Percentiles rank a stretch among this genome's conserved stretches.
phyloP scores from a whole-genome alignment of 2,329 filamentous ascomycete species.

The Lachnellula subtilissima region DNA sequence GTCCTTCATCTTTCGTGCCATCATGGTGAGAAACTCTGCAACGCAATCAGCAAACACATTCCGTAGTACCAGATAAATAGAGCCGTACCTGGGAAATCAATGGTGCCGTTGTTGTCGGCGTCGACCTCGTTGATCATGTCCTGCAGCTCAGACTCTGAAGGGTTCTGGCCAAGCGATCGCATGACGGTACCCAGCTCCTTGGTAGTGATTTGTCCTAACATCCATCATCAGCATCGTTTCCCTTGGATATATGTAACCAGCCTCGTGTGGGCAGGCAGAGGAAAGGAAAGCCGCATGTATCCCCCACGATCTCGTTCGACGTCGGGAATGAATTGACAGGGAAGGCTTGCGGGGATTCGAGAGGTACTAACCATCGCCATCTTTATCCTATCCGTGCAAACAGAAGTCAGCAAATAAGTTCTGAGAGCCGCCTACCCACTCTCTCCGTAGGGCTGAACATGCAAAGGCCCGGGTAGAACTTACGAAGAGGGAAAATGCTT shows the following conservation, averaged over 20 bases:
- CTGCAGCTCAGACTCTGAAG: slow-evolving; percentile 83
- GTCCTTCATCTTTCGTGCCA: slow-evolving; percentile 93
- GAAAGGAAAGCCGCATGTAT: not conserved
- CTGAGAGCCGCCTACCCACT: slow-evolving; percentile 9
- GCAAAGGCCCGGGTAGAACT: slow-evolving; percentile 41
- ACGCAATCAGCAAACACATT: slow-evolving; percentile 19
- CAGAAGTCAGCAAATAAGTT: slow-evolving; percentile 26
- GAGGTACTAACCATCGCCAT: slow-evolving; percentile 74
- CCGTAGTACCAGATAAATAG: not conserved
- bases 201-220: slow-evolving; percentile 79
- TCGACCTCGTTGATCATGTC: slow-evolving; percentile 95
- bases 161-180: slow-evolving; percentile 86
- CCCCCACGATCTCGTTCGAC: not conserved
- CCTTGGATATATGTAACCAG: not conserved
- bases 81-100: slow-evolving; percentile 77
- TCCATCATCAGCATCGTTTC: slow-evolving; percentile 16
- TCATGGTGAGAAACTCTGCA: slow-evolving; percentile 85
- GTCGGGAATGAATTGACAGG: not conserved
- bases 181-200: slow-evolving; percentile 88
- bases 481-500: slow-evolving; percentile 99
- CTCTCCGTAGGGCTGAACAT: slow-evolving; percentile 12
- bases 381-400: slow-evolving; percentile 63
- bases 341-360: not conserved
- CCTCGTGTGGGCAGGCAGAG: not conserved
- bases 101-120: slow-evolving; percentile 88